Conservation (phyloP, 768 basidiomycete genomes). For the Lactarius evosmus region DNA sequence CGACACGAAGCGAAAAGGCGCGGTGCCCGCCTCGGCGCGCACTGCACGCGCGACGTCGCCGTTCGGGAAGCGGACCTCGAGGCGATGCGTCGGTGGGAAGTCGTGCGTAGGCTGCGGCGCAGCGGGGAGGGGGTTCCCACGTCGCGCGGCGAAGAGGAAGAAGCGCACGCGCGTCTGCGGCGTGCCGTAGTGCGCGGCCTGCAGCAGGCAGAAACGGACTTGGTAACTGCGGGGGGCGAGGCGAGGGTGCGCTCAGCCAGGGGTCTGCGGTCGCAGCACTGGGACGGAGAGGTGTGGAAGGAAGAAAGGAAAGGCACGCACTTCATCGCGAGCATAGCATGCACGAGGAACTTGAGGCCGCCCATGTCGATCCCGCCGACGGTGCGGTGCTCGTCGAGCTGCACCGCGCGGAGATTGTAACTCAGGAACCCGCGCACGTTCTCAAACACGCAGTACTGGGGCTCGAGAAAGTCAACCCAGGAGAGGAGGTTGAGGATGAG, state of each 20-base stretch:
- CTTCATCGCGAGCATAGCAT: slow-evolving; percentile 65
- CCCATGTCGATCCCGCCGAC: slow-evolving; percentile 70
- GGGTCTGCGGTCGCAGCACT: too few species aligned
- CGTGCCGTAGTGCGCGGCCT: slow-evolving; percentile 48
- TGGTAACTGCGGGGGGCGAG: slow-evolving; percentile 40
- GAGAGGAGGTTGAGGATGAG: slow-evolving; percentile 58
- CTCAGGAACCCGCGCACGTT: slow-evolving; percentile 47
- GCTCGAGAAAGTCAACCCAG: slow-evolving; percentile 42
- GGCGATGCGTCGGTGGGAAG: slow-evolving; percentile 38
- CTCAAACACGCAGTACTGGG: slow-evolving; percentile 47
- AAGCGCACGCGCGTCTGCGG: slow-evolving; percentile 46
- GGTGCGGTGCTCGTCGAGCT: slow-evolving; percentile 42
- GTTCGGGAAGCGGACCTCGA: slow-evolving; percentile 53
- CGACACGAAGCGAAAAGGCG: slow-evolving; percentile 48
- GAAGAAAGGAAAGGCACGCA: slow-evolving; percentile 32
- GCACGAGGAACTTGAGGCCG: slow-evolving; percentile 63
- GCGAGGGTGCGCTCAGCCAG: background rate
- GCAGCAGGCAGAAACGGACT: slow-evolving; percentile 41
- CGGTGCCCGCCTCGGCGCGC: slow-evolving; percentile 46
- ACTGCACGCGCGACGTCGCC: slow-evolving; percentile 44
- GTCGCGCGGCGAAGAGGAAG: slow-evolving; percentile 47
- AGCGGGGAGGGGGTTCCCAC: slow-evolving; percentile 37
- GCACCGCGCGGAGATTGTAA: slow-evolving; percentile 40
- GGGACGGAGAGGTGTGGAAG: slow-evolving; percentile 6
- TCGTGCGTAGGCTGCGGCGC: slow-evolving; percentile 46